Percentiles rank a stretch among this genome's conserved stretches.
Conservation (phyloP, 345 rosid genomes). For the Syzygium jambos region DNA sequence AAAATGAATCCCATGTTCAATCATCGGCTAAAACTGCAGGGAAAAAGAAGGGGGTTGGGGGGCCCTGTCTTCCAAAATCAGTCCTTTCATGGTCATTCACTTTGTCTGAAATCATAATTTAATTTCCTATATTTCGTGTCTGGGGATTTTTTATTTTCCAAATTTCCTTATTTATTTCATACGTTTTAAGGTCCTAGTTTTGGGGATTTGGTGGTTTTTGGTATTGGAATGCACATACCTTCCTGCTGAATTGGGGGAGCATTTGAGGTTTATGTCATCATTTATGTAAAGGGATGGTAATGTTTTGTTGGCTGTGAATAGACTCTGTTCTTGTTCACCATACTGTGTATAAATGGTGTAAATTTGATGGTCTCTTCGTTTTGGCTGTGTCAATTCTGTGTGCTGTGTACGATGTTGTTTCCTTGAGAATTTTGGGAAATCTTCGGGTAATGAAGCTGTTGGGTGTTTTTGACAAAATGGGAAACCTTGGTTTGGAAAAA, state of each 20-base stretch:
- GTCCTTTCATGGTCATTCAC: not conserved
- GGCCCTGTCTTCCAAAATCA: not conserved
- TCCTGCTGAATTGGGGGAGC: not conserved
- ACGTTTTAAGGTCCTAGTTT: not conserved
- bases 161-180: not conserved
- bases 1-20: not conserved
- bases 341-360: slow-evolving; percentile 14
- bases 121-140: not conserved
- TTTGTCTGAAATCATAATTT: not conserved
- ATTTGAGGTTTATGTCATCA: not conserved
- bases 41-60: not conserved
- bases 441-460: not conserved
- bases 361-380: slow-evolving; percentile 2
- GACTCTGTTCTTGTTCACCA: not conserved
- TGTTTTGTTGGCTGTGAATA: slow-evolving; percentile 6
- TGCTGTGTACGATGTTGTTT: not conserved
- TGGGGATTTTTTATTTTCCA: not conserved
- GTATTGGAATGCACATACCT: not conserved
- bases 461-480: not conserved
- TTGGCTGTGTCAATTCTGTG: not conserved
- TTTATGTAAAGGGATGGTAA: not conserved
- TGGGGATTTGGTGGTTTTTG: not conserved
- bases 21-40: not conserved
- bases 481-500: not conserved
- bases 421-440: not conserved